Base-by-base conservation (phyloP, 108 stramenopile genomes). In the Discostella stelligeroides region DNA sequence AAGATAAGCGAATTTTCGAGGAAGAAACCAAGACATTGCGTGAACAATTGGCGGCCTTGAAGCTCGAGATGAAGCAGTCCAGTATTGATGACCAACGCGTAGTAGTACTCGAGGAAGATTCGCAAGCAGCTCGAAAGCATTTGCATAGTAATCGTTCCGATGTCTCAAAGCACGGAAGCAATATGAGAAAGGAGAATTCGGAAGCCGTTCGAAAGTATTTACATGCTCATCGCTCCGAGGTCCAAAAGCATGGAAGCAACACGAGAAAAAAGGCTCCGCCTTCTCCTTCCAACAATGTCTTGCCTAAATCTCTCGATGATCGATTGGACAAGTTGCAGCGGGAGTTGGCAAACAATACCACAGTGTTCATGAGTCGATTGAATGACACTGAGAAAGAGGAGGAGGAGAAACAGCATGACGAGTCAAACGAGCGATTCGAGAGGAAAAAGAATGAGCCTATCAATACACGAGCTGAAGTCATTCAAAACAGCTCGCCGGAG, bases 1-100 rank as follows among this genome's bases (percentile, higher is more conserved):
- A 79, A 17, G 77, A 79, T 38, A 79, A 71, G 47, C 38, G 54
- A 18, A 67, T 71, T 17, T 72, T 71, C 61, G 77, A 79, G 11
- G 21, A 62, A 38, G 77, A 79, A 41, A 60, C 70, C 39, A 79
- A 67, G 65, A 70, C 53, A 41, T 21, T 79, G 11, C 64, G 77
- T 7, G 38, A 34, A 1, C 77, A 79, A 27, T 41, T 79, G 47
- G 17, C 28, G 24, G 11, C 25, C 18, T 24, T 68, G 7, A 55
- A 68, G 34, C 24, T 28, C 6, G 68, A 68, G 28, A 21, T 57
- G 23, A 54, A 68, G 11, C 40, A 14, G 42, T 54, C 68, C 11
- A 68, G 54, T 38, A 20, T 55, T 11, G 12, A 38, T 12, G 68
- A 68, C 30, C 37, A 54, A 47, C 55, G 54, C 14, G 34, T 68